Percentiles rank a stretch among this genome's conserved stretches.
Conservation (phyloP, 208 protist species). For the Histomonas meleagridis region DNA sequence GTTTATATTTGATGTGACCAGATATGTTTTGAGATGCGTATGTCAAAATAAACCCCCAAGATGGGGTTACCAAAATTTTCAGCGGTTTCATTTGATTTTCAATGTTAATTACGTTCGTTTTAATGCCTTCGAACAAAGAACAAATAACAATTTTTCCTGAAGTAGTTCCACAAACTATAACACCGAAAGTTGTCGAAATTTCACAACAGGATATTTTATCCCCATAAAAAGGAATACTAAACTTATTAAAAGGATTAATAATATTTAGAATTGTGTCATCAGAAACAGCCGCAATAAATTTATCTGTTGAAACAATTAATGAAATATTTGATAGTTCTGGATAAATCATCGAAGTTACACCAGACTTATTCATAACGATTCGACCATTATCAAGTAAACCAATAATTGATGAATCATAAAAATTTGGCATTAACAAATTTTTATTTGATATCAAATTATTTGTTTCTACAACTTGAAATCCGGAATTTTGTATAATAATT, state of each 20-base stretch:
- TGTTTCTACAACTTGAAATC: not conserved
- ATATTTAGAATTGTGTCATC: not conserved
- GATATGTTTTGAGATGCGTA: not conserved
- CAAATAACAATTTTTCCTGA: not conserved
- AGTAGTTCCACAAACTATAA: not conserved
- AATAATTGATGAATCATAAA: not conserved
- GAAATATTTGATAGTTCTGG: not conserved
- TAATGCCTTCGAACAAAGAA: not conserved
- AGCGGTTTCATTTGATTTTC: not conserved
- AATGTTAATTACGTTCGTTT: not conserved
- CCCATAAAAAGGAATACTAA: not conserved
- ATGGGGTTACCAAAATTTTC: not conserved
- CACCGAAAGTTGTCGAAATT: not conserved
- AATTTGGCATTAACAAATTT: not conserved
- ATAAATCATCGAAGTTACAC: no score
- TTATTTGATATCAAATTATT: not conserved
- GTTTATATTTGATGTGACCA: not conserved
- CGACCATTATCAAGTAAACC: not conserved
- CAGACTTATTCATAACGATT: not conserved
- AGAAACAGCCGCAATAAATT: not conserved
- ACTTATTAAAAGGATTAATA: not conserved
- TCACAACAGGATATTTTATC: not conserved
- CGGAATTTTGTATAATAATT: not conserved
- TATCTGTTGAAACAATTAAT: no score
- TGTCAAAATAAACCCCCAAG: not conserved